phyloP scores from a whole-genome alignment of 257 asterid genomes.

The Misopates orontium region DNA sequence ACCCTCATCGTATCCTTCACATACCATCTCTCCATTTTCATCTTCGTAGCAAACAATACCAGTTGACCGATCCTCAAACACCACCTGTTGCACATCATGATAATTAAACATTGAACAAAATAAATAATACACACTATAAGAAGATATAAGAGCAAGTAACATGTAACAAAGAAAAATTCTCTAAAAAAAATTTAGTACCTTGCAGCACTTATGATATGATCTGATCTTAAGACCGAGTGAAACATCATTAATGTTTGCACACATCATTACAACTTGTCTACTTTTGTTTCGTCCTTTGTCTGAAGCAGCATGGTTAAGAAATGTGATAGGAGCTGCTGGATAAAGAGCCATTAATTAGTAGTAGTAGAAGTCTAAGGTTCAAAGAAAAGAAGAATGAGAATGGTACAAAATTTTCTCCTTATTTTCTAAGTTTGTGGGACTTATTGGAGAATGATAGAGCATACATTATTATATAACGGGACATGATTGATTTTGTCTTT shows the following conservation, averaged over 20 bases:
- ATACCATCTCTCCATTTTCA: conserved; percentile 57
- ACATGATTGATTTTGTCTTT: conserved; percentile 31
- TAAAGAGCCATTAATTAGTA: conserved; percentile 39
- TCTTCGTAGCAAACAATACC: conserved; percentile 65
- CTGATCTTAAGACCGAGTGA: conserved; percentile 43
- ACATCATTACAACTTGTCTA: conserved; percentile 45
- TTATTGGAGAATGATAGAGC: conserved; percentile 30
- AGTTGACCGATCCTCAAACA: conserved; percentile 53
- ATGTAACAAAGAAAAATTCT: neutral
- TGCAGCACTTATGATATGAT: conserved; percentile 40
- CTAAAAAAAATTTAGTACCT: conserved; percentile 20
- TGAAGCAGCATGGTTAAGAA: conserved; percentile 26
- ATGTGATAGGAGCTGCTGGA: conserved; percentile 28
- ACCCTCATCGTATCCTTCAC: conserved; percentile 75
- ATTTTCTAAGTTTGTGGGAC: conserved; percentile 19
- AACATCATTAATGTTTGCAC: conserved; percentile 36
- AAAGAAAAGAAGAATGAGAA: conserved; percentile 10
- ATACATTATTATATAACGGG: conserved; percentile 20
- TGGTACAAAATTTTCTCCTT: neutral
- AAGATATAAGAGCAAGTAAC: neutral
- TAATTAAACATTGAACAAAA: neutral
- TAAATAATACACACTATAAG: neutral
- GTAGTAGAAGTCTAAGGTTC: conserved; percentile 24
- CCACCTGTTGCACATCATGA: conserved; percentile 32
- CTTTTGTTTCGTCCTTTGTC: conserved; percentile 20